Evolutionary conservation across 208 protist species (phyloP).

Genomic region (Leptomonas seymouri): DNA sequence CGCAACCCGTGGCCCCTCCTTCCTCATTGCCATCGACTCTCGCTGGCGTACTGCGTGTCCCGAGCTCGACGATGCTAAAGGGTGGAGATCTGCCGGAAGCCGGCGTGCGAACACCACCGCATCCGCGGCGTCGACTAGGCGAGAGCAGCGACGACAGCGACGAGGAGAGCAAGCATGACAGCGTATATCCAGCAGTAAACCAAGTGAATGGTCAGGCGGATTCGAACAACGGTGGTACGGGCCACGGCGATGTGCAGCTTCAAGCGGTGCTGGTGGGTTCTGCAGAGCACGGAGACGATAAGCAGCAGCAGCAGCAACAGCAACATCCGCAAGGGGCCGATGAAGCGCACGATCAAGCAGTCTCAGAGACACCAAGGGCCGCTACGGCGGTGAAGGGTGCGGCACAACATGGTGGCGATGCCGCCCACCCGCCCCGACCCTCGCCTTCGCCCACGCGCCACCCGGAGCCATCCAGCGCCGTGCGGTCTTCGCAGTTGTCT

Average conservation of each 20-base stretch:
- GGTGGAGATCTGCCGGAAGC: slow-evolving; percentile 20
- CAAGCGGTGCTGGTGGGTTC: too few relatives aligned
- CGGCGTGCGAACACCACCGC: slow-evolving; percentile 12
- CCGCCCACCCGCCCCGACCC: neutral
- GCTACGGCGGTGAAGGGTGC: neutral
- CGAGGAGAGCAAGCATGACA: neutral
- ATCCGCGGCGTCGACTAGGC: slow-evolving; percentile 10
- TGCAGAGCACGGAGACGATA: neutral
- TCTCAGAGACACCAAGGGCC: neutral
- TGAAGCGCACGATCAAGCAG: neutral
- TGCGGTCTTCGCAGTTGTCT: neutral
- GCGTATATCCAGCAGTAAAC: neutral
- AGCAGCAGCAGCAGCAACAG: neutral
- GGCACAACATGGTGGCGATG: too few relatives aligned
- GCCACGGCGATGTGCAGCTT: too few relatives aligned
- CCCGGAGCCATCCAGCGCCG: neutral
- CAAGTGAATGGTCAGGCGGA: neutral
- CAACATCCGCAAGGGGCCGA: neutral
- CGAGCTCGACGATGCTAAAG: slow-evolving; percentile 25
- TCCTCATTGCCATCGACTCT: neutral
- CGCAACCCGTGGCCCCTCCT: neutral
- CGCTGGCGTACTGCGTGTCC: slow-evolving; percentile 17
- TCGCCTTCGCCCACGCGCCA: neutral
- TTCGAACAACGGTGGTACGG: neutral
- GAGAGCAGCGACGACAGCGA: slow-evolving; percentile 31